Conservation (phyloP, 495 filamentous ascomycete species). For the Penicillium coffeae region DNA sequence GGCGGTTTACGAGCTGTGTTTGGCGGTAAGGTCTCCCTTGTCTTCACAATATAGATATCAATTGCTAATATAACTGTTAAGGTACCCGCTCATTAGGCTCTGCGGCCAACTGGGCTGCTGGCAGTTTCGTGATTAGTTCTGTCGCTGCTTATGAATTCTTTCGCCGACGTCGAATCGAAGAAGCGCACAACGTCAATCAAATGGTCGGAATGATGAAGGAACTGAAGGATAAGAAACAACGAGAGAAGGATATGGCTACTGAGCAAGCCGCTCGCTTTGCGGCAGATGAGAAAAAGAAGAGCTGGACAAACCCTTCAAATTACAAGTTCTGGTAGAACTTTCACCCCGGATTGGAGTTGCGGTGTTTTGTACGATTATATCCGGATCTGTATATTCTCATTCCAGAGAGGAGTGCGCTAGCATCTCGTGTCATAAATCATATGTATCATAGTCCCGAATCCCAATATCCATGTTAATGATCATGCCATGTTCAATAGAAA, state of each 20-base stretch:
- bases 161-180: slow-evolving; percentile 62
- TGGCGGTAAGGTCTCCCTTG: slow-evolving; percentile 55
- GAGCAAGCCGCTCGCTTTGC: slow-evolving; percentile 38
- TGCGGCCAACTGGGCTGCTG: slow-evolving; percentile 81
- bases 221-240: slow-evolving; percentile 63
- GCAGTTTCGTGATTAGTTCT: slow-evolving; percentile 61
- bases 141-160: slow-evolving; percentile 76
- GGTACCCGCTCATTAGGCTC: slow-evolving; percentile 43
- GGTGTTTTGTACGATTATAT: slow-evolving; percentile 32
- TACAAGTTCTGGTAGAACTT: slow-evolving; percentile 47
- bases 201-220: slow-evolving; percentile 76
- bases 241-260: slow-evolving; percentile 57
- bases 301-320: slow-evolving; percentile 47
- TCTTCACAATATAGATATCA: neutral
- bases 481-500: slow-evolving; percentile 7
- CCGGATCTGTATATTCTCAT: slow-evolving; percentile 32
- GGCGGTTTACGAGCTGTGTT: slow-evolving; percentile 69
- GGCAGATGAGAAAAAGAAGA: slow-evolving; percentile 53
- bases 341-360: slow-evolving; percentile 28
- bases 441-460: slow-evolving; percentile 23
- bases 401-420: slow-evolving; percentile 5
- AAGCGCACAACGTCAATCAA: slow-evolving; percentile 73
- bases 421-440: slow-evolving; percentile 26
- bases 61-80: slow-evolving; percentile 17
- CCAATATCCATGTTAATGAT: slow-evolving; percentile 10